These are phyloP conservation scores for Steccherinum ochraceum DNA, from an alignment of 768 basidiomycete genomes.

Conservation along the genomic window DNA sequence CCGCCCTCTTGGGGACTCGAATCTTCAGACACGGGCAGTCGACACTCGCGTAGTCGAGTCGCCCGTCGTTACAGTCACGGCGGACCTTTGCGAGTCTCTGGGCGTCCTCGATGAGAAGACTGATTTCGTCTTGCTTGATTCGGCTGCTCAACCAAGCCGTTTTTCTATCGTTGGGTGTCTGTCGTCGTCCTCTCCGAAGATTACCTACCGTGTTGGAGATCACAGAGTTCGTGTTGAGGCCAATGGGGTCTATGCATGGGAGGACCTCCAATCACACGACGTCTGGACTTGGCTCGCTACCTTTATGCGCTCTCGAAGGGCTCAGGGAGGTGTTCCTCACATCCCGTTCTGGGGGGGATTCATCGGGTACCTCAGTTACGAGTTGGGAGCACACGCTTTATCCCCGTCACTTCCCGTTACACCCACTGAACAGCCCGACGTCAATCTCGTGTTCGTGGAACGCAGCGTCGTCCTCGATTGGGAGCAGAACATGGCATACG, in stretches of 20 bases:
- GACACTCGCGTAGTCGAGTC: constrained; percentile 35
- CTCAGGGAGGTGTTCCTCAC: constrained; percentile 39
- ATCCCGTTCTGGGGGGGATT: constrained; percentile 84
- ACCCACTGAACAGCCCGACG: constrained; percentile 48
- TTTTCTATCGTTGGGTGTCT: constrained; percentile 68
- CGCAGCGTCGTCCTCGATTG: constrained; percentile 69
- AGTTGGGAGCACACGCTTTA: constrained; percentile 60
- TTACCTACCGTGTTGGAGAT: constrained; percentile 53
- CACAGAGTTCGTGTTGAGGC: constrained; percentile 36
- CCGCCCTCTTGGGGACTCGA: constrained; percentile 5
- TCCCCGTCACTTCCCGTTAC: constrained; percentile 32
- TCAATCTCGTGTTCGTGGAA: constrained; percentile 73
- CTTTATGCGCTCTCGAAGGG: constrained; percentile 56
- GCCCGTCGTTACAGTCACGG: constrained; percentile 15
- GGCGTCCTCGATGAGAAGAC: constrained; percentile 50
- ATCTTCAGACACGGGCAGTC: constrained; percentile 23
- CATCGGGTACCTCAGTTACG: constrained; percentile 74
- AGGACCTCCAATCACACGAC: constrained; percentile 30
- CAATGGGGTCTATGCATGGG: constrained; percentile 27
- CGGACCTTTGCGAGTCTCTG: constrained; percentile 53
- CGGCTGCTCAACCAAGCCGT: constrained; percentile 67
- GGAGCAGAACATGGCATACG: constrained; percentile 38
- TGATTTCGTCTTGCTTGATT: constrained; percentile 72
- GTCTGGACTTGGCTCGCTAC: constrained; percentile 70
- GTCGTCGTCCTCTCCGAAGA: constrained; percentile 44